phyloP scores from a whole-genome alignment of 129 eudicot genomes.

The Tagetes erecta region DNA sequence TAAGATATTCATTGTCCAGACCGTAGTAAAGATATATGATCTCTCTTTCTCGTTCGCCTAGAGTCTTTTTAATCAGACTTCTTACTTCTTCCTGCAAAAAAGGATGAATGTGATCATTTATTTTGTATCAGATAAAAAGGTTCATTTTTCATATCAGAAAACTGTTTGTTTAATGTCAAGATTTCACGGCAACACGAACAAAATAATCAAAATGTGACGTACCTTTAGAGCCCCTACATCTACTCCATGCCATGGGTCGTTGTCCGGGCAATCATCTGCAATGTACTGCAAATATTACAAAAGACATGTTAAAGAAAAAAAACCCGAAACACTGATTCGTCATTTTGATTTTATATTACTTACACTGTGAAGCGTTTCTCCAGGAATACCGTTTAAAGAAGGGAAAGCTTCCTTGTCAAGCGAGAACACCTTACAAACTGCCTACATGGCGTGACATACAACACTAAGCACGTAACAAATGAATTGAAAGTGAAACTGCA shows the following conservation, averaged over 20 bases:
- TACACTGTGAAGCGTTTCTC: constrained; percentile 91
- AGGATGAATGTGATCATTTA: not conserved
- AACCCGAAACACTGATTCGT: not conserved
- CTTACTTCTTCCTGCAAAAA: constrained; percentile 86
- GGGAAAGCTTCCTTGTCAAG: constrained; percentile 94
- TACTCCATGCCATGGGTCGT: constrained; percentile 94
- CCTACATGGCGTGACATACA: constrained; percentile 46
- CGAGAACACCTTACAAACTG: constrained; percentile 74
- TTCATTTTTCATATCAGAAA: not conserved
- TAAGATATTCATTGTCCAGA: constrained; percentile 80
- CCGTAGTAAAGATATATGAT: constrained; percentile 90
- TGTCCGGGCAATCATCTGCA: constrained; percentile 80
- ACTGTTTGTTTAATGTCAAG: not conserved
- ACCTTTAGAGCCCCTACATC: constrained; percentile 93
- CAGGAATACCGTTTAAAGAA: constrained; percentile 86
- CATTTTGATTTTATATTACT: constrained; percentile 26
- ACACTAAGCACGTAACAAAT: constrained; percentile 12
- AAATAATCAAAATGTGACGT: constrained; percentile 4
- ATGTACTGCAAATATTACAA: constrained; percentile 59
- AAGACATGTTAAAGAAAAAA: constrained; percentile 13
- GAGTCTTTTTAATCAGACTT: constrained; percentile 54
- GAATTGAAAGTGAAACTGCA: not conserved
- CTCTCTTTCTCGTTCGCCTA: constrained; percentile 74
- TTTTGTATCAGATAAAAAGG: not conserved
- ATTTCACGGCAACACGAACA: constrained; percentile 14